A percentile compares a stretch with the other conserved stretches of the same genome.
Conservation (phyloP, 208 protist genomes). For the Herpetomonas samuelpessoai region DNA sequence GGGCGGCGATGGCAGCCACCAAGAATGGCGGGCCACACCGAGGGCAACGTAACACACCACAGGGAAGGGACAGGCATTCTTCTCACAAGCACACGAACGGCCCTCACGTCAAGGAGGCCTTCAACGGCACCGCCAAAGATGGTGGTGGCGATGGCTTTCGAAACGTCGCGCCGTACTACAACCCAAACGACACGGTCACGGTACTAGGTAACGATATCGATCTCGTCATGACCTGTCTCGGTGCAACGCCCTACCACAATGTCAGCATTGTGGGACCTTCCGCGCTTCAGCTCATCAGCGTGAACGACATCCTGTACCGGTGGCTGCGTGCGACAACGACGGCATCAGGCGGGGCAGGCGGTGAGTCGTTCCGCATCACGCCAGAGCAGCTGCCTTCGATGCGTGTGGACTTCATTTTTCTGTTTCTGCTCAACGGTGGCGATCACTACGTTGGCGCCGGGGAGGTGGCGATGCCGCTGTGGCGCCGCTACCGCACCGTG, state of each 20-base stretch:
- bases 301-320: conserved; percentile 72
- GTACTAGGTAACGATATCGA: conserved; percentile 88
- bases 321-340: conserved; percentile 59
- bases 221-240: conserved; percentile 78
- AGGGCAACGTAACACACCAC: too few relatives aligned
- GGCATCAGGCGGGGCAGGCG: conserved; percentile 9
- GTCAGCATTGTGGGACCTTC: conserved; percentile 74
- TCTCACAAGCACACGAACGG: background rate
- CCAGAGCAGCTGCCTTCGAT: conserved; percentile 59
- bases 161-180: conserved; percentile 21
- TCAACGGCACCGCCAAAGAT: background rate
- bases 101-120: background rate
- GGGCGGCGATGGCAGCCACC: background rate
- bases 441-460: conserved; percentile 83
- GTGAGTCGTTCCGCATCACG: conserved; percentile 32
- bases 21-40: too few relatives aligned
- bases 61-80: too few relatives aligned
- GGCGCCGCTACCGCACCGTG: conserved; percentile 71
- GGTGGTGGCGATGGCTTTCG: background rate
- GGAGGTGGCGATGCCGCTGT: conserved; percentile 73
- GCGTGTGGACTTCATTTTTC: conserved; percentile 82
- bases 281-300: conserved; percentile 76
- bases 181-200: conserved; percentile 65
- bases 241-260: conserved; percentile 79
- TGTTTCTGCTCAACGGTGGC: conserved; percentile 86